These are phyloP conservation scores for Ophiostoma australiae DNA, from an alignment of 2,329 filamentous ascomycete species.

Conservation along the genomic window DNA sequence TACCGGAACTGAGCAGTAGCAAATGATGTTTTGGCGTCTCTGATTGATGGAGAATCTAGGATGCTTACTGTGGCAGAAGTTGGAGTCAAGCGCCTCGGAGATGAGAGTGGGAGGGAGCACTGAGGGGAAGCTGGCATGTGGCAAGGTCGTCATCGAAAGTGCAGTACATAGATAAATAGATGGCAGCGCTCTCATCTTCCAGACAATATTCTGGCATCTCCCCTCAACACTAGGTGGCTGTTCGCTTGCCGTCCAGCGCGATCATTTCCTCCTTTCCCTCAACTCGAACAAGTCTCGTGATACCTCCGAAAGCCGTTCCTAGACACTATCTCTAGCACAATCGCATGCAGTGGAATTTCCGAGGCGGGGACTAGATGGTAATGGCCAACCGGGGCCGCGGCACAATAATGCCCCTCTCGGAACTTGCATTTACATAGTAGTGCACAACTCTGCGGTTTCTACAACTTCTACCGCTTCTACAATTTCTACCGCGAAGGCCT, in stretches of 20 bases:
- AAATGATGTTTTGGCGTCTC: not conserved
- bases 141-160: not conserved
- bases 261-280: not conserved
- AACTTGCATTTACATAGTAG: not conserved
- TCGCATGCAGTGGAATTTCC: not conserved
- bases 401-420: not conserved
- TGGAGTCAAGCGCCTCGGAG: not conserved
- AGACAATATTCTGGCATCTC: not conserved
- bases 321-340: not conserved
- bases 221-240: not conserved
- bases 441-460: too few relatives aligned
- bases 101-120: not conserved
- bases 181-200: not conserved
- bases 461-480: too few relatives aligned
- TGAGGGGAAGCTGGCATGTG: not conserved
- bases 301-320: not conserved
- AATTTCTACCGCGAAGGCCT: too few relatives aligned
- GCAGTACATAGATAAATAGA: not conserved
- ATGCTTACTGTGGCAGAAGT: not conserved
- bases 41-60: constrained; percentile 24
- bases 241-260: not conserved
- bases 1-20: not conserved
- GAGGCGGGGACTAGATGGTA: not conserved
- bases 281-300: not conserved
- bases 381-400: not conserved